A percentile compares a stretch with the other conserved stretches of the same genome.
These are phyloP conservation scores for Taphrina communis DNA, from an alignment of 1,139 yeast species.

Conservation along the genomic window DNA sequence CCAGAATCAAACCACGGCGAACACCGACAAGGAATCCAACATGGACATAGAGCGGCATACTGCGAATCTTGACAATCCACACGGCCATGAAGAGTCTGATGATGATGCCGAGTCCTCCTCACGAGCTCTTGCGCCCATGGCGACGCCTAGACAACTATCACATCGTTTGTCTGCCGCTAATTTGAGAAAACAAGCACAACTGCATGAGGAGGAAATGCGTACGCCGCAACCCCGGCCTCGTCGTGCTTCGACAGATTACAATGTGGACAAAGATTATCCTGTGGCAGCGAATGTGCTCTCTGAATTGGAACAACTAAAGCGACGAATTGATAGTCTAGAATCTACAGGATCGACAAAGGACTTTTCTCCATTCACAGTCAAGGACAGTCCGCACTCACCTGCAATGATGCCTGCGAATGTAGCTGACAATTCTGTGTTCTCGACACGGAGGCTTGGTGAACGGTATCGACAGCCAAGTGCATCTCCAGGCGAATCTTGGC, in stretches of 20 bases:
- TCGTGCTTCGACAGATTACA: background rate
- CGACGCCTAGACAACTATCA: background rate
- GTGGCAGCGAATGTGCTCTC: background rate
- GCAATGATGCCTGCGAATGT: background rate
- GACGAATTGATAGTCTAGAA: conserved; percentile 11
- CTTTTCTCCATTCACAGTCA: background rate
- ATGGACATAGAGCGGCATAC: background rate
- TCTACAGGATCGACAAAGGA: background rate
- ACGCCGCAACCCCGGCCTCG: conserved; percentile 9
- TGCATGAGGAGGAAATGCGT: conserved; percentile 11
- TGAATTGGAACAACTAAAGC: conserved; percentile 9
- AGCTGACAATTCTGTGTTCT: background rate
- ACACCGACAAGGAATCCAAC: background rate
- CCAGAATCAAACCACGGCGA: background rate
- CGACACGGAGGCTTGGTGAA: background rate
- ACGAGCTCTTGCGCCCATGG: background rate
- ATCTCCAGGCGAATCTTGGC: conserved; percentile 1
- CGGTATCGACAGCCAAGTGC: background rate
- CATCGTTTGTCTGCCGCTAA: conserved; percentile 21
- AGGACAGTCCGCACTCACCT: background rate
- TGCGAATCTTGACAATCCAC: background rate
- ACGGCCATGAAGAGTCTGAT: background rate
- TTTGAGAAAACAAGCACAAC: conserved; percentile 10
- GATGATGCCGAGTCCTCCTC: background rate
- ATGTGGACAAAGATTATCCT: background rate